Evolutionary conservation across 371 early-diverging fungal genomes (phyloP).

Genomic region (Mycotypha africana): DNA sequence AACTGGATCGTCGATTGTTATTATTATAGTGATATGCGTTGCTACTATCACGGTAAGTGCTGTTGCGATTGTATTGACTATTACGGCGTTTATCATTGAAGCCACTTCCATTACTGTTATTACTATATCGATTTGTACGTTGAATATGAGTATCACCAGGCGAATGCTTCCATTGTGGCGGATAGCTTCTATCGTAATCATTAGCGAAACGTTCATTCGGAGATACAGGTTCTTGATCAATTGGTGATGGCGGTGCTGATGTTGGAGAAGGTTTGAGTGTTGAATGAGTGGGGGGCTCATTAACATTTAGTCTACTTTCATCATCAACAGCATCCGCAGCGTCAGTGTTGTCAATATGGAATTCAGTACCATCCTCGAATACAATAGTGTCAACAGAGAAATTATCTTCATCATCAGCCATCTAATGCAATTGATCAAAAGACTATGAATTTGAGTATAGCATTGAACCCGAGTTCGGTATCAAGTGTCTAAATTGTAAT

Average conservation of each 20-base stretch:
- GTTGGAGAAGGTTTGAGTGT: background rate
- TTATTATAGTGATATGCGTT: too few relatives aligned
- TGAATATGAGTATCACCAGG: conserved; percentile 1
- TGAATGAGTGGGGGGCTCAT: too few relatives aligned
- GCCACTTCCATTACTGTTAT: background rate
- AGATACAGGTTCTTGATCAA: conserved; percentile 13
- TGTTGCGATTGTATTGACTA: too few relatives aligned
- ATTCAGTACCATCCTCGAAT: conserved; percentile 28
- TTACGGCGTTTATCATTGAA: conserved; percentile 10
- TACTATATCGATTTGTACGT: conserved; percentile 10
- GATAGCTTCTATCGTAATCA: conserved; percentile 46
- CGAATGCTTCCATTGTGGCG: conserved; percentile 20
- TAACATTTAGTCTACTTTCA: too few relatives aligned
- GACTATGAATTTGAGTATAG: too few relatives aligned
- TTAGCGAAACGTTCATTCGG: conserved; percentile 43
- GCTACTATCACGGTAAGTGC: too few relatives aligned
- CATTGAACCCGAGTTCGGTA: too few relatives aligned
- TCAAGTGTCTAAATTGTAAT: too few relatives aligned
- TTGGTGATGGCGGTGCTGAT: background rate
- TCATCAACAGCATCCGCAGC: conserved; percentile 1
- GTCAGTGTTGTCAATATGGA: conserved; percentile 6
- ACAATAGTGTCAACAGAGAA: conserved; percentile 20
- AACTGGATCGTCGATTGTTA: too few relatives aligned
- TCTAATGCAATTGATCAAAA: too few relatives aligned
- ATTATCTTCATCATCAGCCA: conserved; percentile 21